A percentile compares a stretch with the other conserved stretches of the same genome.
phyloP scores from a whole-genome alignment of 139 green algal species.

The Axilococcus clingmanii region DNA sequence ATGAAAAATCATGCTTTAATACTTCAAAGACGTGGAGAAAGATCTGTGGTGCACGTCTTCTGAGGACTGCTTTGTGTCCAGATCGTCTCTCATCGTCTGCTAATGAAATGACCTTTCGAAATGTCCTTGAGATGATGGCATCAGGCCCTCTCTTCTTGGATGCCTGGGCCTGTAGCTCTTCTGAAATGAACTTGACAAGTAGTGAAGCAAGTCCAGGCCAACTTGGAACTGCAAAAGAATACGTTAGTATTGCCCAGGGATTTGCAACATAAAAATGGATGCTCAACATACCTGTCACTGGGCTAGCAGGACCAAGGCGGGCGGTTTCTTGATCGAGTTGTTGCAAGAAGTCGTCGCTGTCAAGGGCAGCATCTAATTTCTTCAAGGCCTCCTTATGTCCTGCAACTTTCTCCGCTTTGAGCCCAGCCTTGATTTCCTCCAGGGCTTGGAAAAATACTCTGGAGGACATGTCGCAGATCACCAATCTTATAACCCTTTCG shows the following conservation, averaged over 20 bases:
- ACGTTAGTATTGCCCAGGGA: not conserved
- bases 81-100: conserved; percentile 31
- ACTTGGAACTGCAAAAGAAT: conserved; percentile 9
- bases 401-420: not conserved
- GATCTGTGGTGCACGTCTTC: conserved; percentile 12
- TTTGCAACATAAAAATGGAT: too few species aligned
- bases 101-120: conserved; percentile 19
- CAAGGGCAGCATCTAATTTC: conserved; percentile 22
- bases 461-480: too few species aligned
- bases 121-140: conserved; percentile 12
- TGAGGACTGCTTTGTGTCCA: conserved; percentile 21
- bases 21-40: conserved; percentile 30
- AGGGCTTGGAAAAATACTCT: too few species aligned
- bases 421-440: too few species aligned
- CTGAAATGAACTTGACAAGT: conserved; percentile 1
- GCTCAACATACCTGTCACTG: conserved; percentile 6
- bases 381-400: conserved; percentile 38
- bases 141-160: conserved; percentile 21
- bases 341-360: conserved; percentile 23
- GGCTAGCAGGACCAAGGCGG: conserved; percentile 10
- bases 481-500: too few species aligned
- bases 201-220: conserved; percentile 28
- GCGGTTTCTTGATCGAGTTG: conserved; percentile 31
- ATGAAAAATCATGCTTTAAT: conserved; percentile 4
- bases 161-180: conserved; percentile 1